Conservation (phyloP, 176 grass and related monocot species). For the Oropetium thomaeum region DNA sequence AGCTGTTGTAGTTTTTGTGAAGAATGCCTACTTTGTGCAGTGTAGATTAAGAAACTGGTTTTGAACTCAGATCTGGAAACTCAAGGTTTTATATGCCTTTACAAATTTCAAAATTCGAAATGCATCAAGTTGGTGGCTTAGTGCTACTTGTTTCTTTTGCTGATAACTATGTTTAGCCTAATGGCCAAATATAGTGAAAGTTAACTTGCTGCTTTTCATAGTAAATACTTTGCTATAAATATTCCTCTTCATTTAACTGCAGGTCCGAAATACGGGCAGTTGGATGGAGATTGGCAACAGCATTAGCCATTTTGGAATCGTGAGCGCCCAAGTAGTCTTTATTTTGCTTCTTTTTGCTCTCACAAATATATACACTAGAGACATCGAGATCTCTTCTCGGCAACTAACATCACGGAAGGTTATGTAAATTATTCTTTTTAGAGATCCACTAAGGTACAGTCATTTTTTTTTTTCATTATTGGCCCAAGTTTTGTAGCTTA, state of each 20-base stretch:
- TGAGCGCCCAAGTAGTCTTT: constrained; percentile 95
- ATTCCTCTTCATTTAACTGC: constrained; percentile 11
- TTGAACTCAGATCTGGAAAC: not conserved
- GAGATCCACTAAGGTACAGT: not conserved
- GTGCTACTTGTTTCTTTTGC: constrained; percentile 1
- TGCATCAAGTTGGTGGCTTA: constrained; percentile 5
- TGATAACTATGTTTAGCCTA: constrained; percentile 2
- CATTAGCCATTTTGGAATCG: constrained; percentile 93
- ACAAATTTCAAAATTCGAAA: not conserved
- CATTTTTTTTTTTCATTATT: not conserved
- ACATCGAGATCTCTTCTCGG: constrained; percentile 63
- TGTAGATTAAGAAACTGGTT: not conserved
- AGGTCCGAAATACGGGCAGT: constrained; percentile 90
- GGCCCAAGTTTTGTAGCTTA: constrained; percentile 32
- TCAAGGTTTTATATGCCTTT: not conserved
- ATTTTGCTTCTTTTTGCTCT: constrained; percentile 91
- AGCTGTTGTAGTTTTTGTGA: too few relatives aligned
- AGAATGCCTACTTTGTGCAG: not conserved
- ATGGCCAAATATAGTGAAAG: constrained; percentile 4
- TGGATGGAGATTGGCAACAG: constrained; percentile 99
- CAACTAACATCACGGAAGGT: constrained; percentile 51
- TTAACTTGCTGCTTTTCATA: not conserved
- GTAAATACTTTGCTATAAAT: not conserved
- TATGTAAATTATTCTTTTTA: constrained; percentile 36
- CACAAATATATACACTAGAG: constrained; percentile 86